Base-by-base conservation (phyloP, 352 stramenopile species). In the Globisporangium recalcitrans region DNA sequence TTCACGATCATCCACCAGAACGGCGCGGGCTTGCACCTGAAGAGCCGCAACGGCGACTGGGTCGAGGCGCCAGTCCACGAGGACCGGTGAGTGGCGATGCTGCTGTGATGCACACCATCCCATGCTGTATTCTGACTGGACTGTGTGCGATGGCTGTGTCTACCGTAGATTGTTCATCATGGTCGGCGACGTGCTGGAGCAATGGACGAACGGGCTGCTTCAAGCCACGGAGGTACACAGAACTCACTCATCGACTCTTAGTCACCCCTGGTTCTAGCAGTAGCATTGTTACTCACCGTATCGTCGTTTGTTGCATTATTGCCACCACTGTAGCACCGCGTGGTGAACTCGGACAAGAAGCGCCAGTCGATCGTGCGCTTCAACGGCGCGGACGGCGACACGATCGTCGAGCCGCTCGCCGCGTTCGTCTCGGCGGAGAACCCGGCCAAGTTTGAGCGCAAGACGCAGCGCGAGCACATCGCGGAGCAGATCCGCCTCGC, bases 1-100 rank as follows among this genome's bases (percentile, higher is more conserved):
- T 92, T 94, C 47, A 94, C 82, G 26, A 82, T 92, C 60, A 91
- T 94, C 63, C 85, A 94, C 58, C 85, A 94, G 61, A 93, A 91
- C 52, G 84, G 77, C 34, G 66, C 78, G 38, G 85, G 85, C 0
- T 56, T 94, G 60, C 82, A 94, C 59, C 59, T 94, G 64, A 52
- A 75, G 22, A 82, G 79, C 47, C 81, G 79, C 52, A 69, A 77
- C 22, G 80, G 80, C 21, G 27, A 70, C 29, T 94, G 85, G 85
- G 72, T 91, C 53, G 68, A 91, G 72, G 80, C 82, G 10, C 85
- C 85, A 3, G 80, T 88, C 21, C 82, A 73, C 14, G 69, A 85
- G 52, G 82, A 92, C 63, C 73, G 84, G 73, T 85, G 67, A n/a
- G 40, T 55, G 0, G 29, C 51, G 10, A 6, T 46, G 38, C 9